A percentile compares a stretch with the other conserved stretches of the same genome.
phyloP scores from a whole-genome alignment of 2,329 filamentous ascomycete species.

The Botryosphaeria dothidea region DNA sequence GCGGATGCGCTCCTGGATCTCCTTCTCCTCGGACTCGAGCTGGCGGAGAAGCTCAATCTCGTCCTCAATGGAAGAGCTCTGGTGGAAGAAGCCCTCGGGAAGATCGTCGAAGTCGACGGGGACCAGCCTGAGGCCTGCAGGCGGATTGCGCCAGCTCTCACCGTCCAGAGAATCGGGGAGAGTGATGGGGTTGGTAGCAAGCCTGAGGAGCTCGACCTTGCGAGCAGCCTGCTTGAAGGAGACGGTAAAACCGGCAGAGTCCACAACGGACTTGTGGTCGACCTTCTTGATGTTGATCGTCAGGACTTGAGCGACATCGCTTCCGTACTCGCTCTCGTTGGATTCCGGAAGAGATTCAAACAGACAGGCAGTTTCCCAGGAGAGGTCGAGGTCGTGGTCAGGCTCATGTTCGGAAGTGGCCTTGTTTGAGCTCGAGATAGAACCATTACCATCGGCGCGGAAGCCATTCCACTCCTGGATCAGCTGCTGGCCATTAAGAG shows the following conservation, averaged over 20 bases:
- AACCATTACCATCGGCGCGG: constrained; percentile 36
- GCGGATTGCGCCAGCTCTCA: constrained; percentile 40
- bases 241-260: constrained; percentile 39
- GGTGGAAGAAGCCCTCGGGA: constrained; percentile 14
- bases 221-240: constrained; percentile 41
- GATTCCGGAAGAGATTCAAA: constrained; percentile 24
- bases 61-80: constrained; percentile 33
- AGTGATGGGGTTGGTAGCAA: constrained; percentile 34
- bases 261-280: constrained; percentile 34
- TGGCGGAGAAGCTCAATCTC: constrained; percentile 43
- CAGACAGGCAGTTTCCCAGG: constrained; percentile 43
- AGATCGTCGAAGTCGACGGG: constrained; percentile 22
- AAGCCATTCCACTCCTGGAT: constrained; percentile 40
- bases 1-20: constrained; percentile 39
- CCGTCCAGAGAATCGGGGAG: constrained; percentile 30
- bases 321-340: constrained; percentile 23
- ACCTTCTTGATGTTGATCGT: constrained; percentile 42
- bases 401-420: constrained; percentile 20
- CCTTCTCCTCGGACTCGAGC: constrained; percentile 40
- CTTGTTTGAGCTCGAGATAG: constrained; percentile 31
- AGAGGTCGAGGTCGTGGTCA: constrained; percentile 37
- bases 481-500: constrained; percentile 42
- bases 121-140: constrained; percentile 33
- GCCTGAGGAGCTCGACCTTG: constrained; percentile 38
- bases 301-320: constrained; percentile 36